Percentiles rank a stretch among this genome's conserved stretches.
Evolutionary conservation across 2,329 filamentous ascomycete species (phyloP).

Genomic region (Ascochyta fabae): DNA sequence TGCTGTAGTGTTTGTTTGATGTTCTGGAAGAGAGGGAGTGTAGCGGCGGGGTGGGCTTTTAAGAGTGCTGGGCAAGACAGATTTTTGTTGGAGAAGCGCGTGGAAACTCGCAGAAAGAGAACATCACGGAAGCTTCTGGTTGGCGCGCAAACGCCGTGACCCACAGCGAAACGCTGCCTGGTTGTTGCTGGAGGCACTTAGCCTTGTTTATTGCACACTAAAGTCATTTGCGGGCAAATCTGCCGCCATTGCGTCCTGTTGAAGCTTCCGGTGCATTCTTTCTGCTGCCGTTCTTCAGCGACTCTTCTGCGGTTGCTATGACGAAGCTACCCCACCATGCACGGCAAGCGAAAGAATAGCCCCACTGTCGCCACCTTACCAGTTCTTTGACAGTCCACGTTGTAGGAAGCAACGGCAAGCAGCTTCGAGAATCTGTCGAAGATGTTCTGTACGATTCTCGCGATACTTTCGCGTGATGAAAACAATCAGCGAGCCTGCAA

Average conservation of each 20-base stretch:
- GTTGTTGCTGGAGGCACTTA: conserved; percentile 16
- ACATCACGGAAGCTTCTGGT: conserved; percentile 25
- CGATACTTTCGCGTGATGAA: background rate
- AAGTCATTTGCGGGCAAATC: conserved; percentile 9
- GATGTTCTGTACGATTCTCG: background rate
- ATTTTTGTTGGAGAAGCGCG: conserved; percentile 29
- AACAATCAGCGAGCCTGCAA: background rate
- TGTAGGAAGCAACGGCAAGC: background rate
- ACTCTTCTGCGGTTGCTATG: conserved; percentile 17
- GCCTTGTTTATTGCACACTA: conserved; percentile 9
- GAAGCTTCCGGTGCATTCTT: conserved; percentile 18
- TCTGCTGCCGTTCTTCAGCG: conserved; percentile 12
- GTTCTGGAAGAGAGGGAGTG: conserved; percentile 25
- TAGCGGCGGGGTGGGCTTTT: conserved; percentile 36
- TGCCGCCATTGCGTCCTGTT: conserved; percentile 7
- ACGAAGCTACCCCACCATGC: conserved; percentile 20
- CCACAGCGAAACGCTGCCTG: conserved; percentile 31
- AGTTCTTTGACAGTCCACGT: background rate
- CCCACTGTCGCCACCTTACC: conserved; percentile 15
- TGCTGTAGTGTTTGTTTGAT: conserved; percentile 24
- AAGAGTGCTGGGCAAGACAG: conserved; percentile 27
- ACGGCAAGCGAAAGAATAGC: conserved; percentile 1
- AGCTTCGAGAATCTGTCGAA: conserved; percentile 9
- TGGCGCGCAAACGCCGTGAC: conserved; percentile 27
- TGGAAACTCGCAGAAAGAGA: conserved; percentile 23